Base-by-base conservation (phyloP, 495 filamentous ascomycete genomes). In the Penicillium ucsense region DNA sequence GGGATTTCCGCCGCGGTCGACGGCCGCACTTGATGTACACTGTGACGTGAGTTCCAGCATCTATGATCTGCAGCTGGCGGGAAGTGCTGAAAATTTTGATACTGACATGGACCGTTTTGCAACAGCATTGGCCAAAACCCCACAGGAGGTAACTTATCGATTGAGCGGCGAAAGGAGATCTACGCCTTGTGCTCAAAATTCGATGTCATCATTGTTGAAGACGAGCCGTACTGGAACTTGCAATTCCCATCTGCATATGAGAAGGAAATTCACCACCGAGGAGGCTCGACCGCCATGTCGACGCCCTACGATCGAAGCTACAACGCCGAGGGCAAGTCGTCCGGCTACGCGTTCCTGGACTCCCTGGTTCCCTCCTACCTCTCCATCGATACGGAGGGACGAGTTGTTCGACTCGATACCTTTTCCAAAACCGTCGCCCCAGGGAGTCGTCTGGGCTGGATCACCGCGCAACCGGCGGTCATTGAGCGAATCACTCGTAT, bases 151-250 rank as follows among this genome's bases (percentile, higher is more conserved):
- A 82, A 83, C 2, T 65, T 90, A 3, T 79, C 81, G 12, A 51
- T 90, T 4, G 64, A 81, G 49, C 81, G 91, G 33, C 76, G 86
- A 46, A 84, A 78, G 50, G 82, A 86, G 41, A 77, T 95, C 39
- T 95, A 95, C 63, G 75, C 73, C 6, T 61, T 95, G 34, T 95
- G 88, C 68, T 78, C 78, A 53, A 79, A 80, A 55, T 92, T 88
- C 64, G 89, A 97, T 63, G 80, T 97, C 48, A 79, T 95, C 56
- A 95, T 96, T 50, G 70, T 94, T 53, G 91, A 97, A 66, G 91
- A 97, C 59, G 89, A 94, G 47, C 91, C 91, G 3, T 97, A 97
- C 67, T 97, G 89, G 87, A 91, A 92, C 59, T 76, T 97, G 8
- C 91, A 95, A 57, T 95, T 78, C 54, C 87, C 87, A 3, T 86